Percentiles rank a stretch among this genome's conserved stretches.
Conservation (phyloP, 257 asterid species). For the Solanum gandarillasii region DNA sequence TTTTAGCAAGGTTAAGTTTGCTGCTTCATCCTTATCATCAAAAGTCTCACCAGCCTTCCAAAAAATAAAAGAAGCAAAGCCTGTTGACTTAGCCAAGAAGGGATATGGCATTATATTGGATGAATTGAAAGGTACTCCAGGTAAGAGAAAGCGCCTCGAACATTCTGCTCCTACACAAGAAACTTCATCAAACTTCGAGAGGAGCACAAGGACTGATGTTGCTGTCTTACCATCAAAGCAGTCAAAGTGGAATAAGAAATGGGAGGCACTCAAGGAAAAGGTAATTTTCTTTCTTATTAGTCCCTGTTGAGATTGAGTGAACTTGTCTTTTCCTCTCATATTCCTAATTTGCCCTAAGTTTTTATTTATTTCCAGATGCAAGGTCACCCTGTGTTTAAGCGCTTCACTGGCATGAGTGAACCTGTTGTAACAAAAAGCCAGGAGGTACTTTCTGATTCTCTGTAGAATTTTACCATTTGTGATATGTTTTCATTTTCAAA, state of each 20-base stretch:
- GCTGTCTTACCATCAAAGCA: slow-evolving; percentile 63
- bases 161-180: slow-evolving; percentile 34
- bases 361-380: slow-evolving; percentile 47
- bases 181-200: slow-evolving; percentile 45
- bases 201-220: slow-evolving; percentile 69
- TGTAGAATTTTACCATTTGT: not conserved
- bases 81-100: slow-evolving; percentile 71
- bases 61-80: slow-evolving; percentile 74
- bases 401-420: slow-evolving; percentile 57
- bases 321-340: not conserved
- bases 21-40: slow-evolving; percentile 44
- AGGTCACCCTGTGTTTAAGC: slow-evolving; percentile 59
- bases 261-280: slow-evolving; percentile 75
- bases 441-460: slow-evolving; percentile 48
- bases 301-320: not conserved
- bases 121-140: slow-evolving; percentile 73
- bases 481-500: not conserved
- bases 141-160: slow-evolving; percentile 73
- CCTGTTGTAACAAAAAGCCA: slow-evolving; percentile 77
- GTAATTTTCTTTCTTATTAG: slow-evolving; percentile 19
- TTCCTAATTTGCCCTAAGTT: not conserved
- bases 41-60: slow-evolving; percentile 54
- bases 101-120: slow-evolving; percentile 65
- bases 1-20: slow-evolving; percentile 55
- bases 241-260: slow-evolving; percentile 71